Evolutionary conservation across 768 basidiomycete species (phyloP).

Genomic region (Candolleomyces efflorescens): DNA sequence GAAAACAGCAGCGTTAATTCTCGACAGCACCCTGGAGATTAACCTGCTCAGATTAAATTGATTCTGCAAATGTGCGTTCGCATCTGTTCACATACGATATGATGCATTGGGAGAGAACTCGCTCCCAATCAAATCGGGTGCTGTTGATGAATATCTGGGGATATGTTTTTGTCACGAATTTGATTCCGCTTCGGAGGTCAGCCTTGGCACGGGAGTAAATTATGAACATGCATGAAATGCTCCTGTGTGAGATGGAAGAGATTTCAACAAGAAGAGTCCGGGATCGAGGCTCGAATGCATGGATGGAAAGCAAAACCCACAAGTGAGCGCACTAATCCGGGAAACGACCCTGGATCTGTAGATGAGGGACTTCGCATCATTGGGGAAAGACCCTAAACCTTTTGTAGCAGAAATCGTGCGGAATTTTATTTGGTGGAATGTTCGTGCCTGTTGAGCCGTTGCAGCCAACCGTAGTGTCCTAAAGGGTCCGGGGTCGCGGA

Average conservation of each 20-base stretch:
- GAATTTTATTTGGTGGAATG: background rate
- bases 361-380: too few relatives aligned
- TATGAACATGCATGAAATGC: background rate
- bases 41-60: too few relatives aligned
- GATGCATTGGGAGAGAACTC: too few relatives aligned
- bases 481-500: background rate
- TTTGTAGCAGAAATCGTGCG: background rate
- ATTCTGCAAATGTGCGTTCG: too few relatives aligned
- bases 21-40: too few relatives aligned
- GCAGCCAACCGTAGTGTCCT: background rate
- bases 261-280: background rate
- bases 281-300: background rate
- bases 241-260: background rate
- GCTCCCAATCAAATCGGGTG: background rate
- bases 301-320: too few relatives aligned
- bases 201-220: constrained; percentile 4
- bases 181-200: background rate
- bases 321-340: too few relatives aligned
- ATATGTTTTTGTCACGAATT: background rate
- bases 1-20: too few relatives aligned
- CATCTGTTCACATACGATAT: too few relatives aligned
- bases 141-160: background rate
- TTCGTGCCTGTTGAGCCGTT: background rate
- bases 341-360: too few relatives aligned
- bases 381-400: background rate